Conservation (phyloP, 768 basidiomycete species). For the Tricholoma terreum region DNA sequence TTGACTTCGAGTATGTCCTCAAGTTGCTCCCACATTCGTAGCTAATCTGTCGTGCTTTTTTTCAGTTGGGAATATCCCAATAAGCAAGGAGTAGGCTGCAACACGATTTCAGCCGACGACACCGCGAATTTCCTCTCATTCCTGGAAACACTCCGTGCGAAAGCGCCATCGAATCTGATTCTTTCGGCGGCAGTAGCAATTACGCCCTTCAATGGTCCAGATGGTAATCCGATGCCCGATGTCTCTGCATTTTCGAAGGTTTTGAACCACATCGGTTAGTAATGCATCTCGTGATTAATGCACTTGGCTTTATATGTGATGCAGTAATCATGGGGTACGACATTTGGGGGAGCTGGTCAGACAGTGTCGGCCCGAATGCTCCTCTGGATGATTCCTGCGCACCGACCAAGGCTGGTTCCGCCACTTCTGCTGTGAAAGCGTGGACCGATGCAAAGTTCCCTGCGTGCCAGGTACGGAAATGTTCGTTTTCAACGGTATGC, state of each 20-base stretch:
- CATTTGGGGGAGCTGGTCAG: constrained; percentile 47
- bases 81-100: constrained; percentile 64
- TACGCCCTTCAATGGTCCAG: constrained; percentile 43
- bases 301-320: not conserved
- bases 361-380: constrained; percentile 75
- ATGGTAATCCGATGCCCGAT: constrained; percentile 59
- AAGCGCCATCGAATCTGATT: constrained; percentile 50
- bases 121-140: constrained; percentile 75
- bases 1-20: constrained; percentile 49
- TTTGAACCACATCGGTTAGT: constrained; percentile 46
- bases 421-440: constrained; percentile 59
- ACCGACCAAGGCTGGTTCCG: constrained; percentile 62
- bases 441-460: constrained; percentile 84
- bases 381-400: constrained; percentile 76
- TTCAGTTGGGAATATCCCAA: constrained; percentile 82
- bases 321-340: constrained; percentile 65
- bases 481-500: not conserved
- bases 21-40: not conserved
- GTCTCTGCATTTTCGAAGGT: constrained; percentile 70
- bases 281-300: not conserved
- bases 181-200: constrained; percentile 48
- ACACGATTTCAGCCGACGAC: constrained; percentile 57
- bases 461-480: constrained; percentile 30
- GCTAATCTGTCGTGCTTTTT: not conserved
- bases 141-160: constrained; percentile 61